Base-by-base conservation (phyloP, 768 basidiomycete species). In the Mycena maculata region DNA sequence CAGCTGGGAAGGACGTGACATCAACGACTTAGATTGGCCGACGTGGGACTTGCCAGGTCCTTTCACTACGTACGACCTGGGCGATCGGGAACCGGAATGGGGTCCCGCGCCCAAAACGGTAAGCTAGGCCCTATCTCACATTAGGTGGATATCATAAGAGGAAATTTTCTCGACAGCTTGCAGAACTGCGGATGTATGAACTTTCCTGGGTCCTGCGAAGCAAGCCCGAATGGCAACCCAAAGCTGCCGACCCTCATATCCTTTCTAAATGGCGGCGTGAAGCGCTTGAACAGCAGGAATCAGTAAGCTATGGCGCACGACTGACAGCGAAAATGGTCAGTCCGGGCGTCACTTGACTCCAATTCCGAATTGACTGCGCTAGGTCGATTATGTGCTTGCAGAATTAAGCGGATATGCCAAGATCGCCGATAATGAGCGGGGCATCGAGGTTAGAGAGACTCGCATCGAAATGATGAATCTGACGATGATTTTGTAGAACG, bases 371-470 rank as follows among this genome's bases (percentile, higher is more conserved):
- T 8, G 30, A 31, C 30, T 36, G 38, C 15, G 1, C 27, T 16
- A 71, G 65, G 44, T 75, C 38, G 73, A 75, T 62, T 68, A 73
- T 41, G 71, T 73, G 3, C 55, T 72, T 5, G 68, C 60, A 8
- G 73, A 73, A 49, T 47, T 75, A 11, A 69, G 70, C 4, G 71
- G 53, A 12, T 74, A 73, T 56, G 67, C 63, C 6, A 54, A 63
- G 39, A 63, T 73, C 30, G 55, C 62, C 13, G 64, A 74, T 38
- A 60, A 70, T 16, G 60, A 61, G 11, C 67, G 55, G 39, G 74
- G 71, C 18, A 70, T 69, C 18, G 68, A 69, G 64, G 63, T 65
- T n/a, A n/a, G n/a, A n/a, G n/a, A 16, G 38, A 36, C 12, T 1
- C 20, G 16, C 7, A 38, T 53, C 7, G 23, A 52, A 18, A 18